Base-by-base conservation (phyloP, 2,329 filamentous ascomycete genomes). In the Onygenales sp. region DNA sequence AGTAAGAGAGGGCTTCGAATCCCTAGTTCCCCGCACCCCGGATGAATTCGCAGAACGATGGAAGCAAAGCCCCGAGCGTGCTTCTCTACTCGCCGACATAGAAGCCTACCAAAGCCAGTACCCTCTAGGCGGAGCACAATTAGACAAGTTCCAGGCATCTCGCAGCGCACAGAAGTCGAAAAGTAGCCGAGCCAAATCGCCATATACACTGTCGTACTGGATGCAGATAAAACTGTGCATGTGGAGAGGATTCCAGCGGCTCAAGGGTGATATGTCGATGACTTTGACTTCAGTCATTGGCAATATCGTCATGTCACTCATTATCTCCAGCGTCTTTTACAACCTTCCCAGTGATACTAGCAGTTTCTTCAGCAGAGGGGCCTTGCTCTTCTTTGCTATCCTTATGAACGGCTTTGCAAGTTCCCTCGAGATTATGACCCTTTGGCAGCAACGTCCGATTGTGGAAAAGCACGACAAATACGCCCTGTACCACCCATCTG, bases 401-500 rank as follows among this genome's bases (percentile, higher is more conserved):
- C 75, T 95, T 56, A 84, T 93, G 74, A 94, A 93, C 68, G 88
- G 88, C 46, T 93, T 94, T 63, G 79, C 85, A 57, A 87, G 83
- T 66, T 85, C 86, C 53, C 78, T 93, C 40, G 88, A 94, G 68
- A 80, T 95, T 65, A 70, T 94, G 33, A 90, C 87, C 0, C 78
- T 95, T 4, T 96, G 93, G 65, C 82, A 87, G 2, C 90, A 95
- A 80, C 85, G 91, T 36, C 86, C 88, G 1, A 94, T 96, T 62
- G 88, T 96, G 54, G 89, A 95, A 66, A 95, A 95, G 67, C 91
- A 96, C 62, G 74, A 79, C 54, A 83, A 87, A 55, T 95, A 95
- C 66, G 89, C 90, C 14, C 77, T 95, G 10, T 95, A 95, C 63
- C 91, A 95, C 63, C 89, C 91, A 0, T 90, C 86, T 5, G 86